Evolutionary conservation across 129 eudicot species (phyloP).

Genomic region (Helichrysum umbraculigerum): DNA sequence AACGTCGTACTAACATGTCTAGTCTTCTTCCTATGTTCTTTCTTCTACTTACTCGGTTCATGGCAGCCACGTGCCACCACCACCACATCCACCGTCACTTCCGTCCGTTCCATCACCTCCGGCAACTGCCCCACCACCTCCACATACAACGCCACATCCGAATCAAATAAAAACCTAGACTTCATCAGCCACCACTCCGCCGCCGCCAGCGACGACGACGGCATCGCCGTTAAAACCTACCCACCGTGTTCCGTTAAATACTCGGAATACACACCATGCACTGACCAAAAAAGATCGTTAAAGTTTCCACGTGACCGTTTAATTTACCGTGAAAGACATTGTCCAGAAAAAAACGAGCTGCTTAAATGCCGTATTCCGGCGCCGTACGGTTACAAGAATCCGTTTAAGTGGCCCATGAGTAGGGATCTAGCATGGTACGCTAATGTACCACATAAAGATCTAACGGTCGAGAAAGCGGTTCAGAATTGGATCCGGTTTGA

Average conservation of each 20-base stretch:
- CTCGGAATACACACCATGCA: conserved; percentile 92
- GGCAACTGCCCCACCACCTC: conserved; percentile 31
- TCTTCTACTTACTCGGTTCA: conserved; percentile 63
- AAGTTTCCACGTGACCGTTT: conserved; percentile 55
- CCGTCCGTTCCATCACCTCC: conserved; percentile 34
- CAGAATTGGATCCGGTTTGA: conserved; percentile 96
- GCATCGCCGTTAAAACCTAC: conserved; percentile 30
- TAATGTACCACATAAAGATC: conserved; percentile 85
- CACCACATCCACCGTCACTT: conserved; percentile 28
- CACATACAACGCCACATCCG: conserved; percentile 8
- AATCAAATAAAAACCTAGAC: conserved; percentile 41
- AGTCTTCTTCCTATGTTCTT: conserved; percentile 57
- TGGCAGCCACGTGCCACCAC: conserved; percentile 46
- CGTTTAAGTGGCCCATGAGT: conserved; percentile 89
- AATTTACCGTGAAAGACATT: conserved; percentile 83
- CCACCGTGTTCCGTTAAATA: conserved; percentile 58
- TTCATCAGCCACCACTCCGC: conserved; percentile 71
- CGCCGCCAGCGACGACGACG: conserved; percentile 17
- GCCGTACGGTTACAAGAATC: conserved; percentile 77
- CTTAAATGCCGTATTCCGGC: conserved; percentile 89
- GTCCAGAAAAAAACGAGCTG: conserved; percentile 64
- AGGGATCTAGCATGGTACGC: conserved; percentile 90
- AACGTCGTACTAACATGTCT: conserved; percentile 33
- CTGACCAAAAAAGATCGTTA: conserved; percentile 58
- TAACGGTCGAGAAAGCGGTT: conserved; percentile 95